Evolutionary conservation across 2,329 filamentous ascomycete species (phyloP).

Genomic region (Colletotrichum cereale): DNA sequence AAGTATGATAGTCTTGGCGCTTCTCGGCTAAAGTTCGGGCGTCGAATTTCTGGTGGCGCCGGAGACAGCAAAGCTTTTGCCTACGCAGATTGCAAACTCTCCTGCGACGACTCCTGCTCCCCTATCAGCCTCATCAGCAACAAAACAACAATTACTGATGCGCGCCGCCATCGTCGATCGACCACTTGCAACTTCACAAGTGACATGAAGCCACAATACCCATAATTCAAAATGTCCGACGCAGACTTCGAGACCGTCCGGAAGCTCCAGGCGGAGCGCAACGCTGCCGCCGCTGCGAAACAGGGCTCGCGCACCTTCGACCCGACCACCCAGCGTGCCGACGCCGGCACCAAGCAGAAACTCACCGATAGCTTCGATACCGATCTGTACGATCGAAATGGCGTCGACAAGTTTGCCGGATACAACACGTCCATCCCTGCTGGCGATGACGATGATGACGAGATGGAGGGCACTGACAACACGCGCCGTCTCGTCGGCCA

Average conservation of each 20-base stretch:
- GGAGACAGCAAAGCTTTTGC: slow-evolving; percentile 46
- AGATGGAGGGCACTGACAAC: slow-evolving; percentile 79
- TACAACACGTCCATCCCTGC: slow-evolving; percentile 92
- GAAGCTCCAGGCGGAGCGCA: slow-evolving; percentile 93
- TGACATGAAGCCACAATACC: slow-evolving; percentile 52
- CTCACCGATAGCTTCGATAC: slow-evolving; percentile 91
- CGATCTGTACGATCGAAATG: slow-evolving; percentile 85
- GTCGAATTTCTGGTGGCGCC: slow-evolving; percentile 50
- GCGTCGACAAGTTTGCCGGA: slow-evolving; percentile 84
- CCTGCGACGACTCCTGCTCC: slow-evolving; percentile 37
- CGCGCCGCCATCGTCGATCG: slow-evolving; percentile 40
- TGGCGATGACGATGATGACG: slow-evolving; percentile 81
- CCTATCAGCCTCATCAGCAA: slow-evolving; percentile 44
- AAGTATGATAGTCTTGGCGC: slow-evolving; percentile 1
- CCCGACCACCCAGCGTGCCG: slow-evolving; percentile 82
- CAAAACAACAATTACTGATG: slow-evolving; percentile 44
- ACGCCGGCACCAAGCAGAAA: slow-evolving; percentile 89
- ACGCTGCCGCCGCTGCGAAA: slow-evolving; percentile 81
- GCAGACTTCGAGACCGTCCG: slow-evolving; percentile 90
- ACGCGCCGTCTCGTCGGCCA: slow-evolving; percentile 88
- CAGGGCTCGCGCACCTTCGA: slow-evolving; percentile 87
- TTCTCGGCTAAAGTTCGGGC: slow-evolving; percentile 51
- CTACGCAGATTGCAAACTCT: slow-evolving; percentile 42
- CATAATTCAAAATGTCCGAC: slow-evolving; percentile 71
- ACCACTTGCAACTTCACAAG: slow-evolving; percentile 40